These are phyloP conservation scores for Geranium incanum DNA, from an alignment of 441 rosid species.

Conservation along the genomic window DNA sequence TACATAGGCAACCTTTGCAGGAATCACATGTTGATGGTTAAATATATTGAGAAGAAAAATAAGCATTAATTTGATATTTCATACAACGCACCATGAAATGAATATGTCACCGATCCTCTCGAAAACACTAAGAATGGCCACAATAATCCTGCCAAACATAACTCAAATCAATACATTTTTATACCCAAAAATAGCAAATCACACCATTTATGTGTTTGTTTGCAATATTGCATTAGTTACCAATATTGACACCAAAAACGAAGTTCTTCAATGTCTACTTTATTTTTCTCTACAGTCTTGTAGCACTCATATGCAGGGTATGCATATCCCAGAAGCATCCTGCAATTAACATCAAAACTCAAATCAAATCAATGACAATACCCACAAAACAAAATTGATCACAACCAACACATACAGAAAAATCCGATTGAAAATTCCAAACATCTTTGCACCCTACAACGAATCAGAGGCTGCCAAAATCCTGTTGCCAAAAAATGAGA, in stretches of 20 bases:
- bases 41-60: background rate
- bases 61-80: background rate
- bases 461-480: slow-evolving; percentile 16
- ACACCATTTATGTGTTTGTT: too few species aligned
- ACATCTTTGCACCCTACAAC: slow-evolving; percentile 32
- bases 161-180: too few species aligned
- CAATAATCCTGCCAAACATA: slow-evolving; percentile 54
- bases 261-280: slow-evolving; percentile 50
- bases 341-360: slow-evolving; percentile 17
- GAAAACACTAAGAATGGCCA: slow-evolving; percentile 52
- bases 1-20: background rate
- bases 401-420: slow-evolving; percentile 31
- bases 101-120: slow-evolving; percentile 54
- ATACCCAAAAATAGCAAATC: too few species aligned
- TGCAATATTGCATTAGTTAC: slow-evolving; percentile 24
- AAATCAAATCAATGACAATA: background rate
- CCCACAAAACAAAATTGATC: background rate
- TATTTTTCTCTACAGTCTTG: slow-evolving; percentile 62
- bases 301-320: slow-evolving; percentile 79
- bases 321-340: slow-evolving; percentile 68
- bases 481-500: slow-evolving; percentile 19
- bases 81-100: slow-evolving; percentile 51
- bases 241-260: slow-evolving; percentile 83
- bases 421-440: slow-evolving; percentile 48
- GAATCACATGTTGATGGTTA: background rate